These are phyloP conservation scores for Globisporangium barbulae DNA, from an alignment of 352 stramenopile species.

Conservation along the genomic window DNA sequence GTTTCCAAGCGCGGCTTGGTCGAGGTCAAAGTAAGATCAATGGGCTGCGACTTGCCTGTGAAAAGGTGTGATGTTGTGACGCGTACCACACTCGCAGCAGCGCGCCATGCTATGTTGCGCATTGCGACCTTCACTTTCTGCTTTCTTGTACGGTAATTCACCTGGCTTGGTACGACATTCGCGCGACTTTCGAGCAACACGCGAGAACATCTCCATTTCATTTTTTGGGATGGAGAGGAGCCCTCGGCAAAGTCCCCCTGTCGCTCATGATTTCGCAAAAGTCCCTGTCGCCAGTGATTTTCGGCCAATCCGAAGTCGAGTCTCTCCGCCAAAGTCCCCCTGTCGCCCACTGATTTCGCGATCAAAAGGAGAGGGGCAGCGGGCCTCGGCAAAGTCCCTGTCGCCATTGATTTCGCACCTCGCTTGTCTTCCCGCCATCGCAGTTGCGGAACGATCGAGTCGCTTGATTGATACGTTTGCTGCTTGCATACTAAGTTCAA, in stretches of 20 bases:
- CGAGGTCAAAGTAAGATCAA: too few species aligned
- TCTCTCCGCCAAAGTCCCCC: not conserved
- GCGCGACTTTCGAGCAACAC: not conserved
- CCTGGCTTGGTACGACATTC: conserved; percentile 6
- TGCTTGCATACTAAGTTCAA: not conserved
- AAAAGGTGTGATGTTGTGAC: too few species aligned
- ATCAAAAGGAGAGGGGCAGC: not conserved
- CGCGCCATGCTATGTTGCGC: too few species aligned
- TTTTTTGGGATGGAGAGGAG: conserved; percentile 6
- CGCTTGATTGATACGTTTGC: not conserved
- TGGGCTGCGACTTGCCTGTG: too few species aligned
- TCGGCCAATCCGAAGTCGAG: too few species aligned
- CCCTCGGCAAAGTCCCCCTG: not conserved
- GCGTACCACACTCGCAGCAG: too few species aligned
- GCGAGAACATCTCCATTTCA: not conserved
- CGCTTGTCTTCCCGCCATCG: not conserved
- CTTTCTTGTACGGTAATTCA: too few species aligned
- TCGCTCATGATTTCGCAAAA: too few species aligned
- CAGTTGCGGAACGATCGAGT: not conserved
- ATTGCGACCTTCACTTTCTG: too few species aligned
- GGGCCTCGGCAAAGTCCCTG: not conserved
- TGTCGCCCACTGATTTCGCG: not conserved
- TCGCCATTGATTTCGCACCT: conserved; percentile 4
- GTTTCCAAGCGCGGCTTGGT: too few species aligned
- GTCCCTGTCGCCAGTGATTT: not conserved